Evolutionary conservation across 1,284 basidiomycete genomes (phyloP).

Genomic region (Ustilago curta): DNA sequence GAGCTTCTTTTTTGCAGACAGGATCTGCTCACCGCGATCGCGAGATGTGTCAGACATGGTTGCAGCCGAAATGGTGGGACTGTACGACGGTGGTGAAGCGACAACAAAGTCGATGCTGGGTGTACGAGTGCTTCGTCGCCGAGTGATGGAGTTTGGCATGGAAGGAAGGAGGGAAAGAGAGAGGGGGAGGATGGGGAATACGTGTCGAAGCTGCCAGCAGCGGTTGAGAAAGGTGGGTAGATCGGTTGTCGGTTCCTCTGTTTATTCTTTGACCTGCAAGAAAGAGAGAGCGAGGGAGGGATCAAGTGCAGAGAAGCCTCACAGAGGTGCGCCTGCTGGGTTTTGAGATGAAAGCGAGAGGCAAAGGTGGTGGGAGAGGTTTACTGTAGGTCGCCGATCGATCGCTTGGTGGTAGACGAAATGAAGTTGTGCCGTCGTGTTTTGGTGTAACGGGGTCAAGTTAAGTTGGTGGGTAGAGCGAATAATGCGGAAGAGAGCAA

Average conservation of each 20-base stretch:
- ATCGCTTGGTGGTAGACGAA: not conserved
- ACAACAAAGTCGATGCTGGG: slow-evolving; percentile 18
- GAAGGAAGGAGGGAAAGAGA: slow-evolving; percentile 1
- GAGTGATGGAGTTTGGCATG: slow-evolving; percentile 11
- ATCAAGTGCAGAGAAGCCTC: slow-evolving; percentile 8
- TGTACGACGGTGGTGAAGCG: not conserved
- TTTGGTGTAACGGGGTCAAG: not conserved
- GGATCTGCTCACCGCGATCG: slow-evolving; percentile 56
- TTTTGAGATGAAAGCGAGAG: slow-evolving; percentile 1
- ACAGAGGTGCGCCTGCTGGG: slow-evolving; percentile 21
- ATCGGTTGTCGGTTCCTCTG: not conserved
- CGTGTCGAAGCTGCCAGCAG: slow-evolving; percentile 32
- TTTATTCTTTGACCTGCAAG: slow-evolving; percentile 38
- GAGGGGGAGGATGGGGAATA: not conserved
- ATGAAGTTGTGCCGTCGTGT: slow-evolving; percentile 9
- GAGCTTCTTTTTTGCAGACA: slow-evolving; percentile 64
- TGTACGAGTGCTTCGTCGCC: slow-evolving; percentile 6
- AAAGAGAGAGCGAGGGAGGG: not conserved
- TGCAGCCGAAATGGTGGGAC: slow-evolving; percentile 3
- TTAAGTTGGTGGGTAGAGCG: not conserved
- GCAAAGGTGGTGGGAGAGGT: slow-evolving; percentile 1
- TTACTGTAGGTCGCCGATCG: not conserved
- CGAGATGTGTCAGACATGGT: slow-evolving; percentile 20
- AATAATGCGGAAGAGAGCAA: not conserved
- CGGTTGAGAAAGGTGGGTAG: slow-evolving; percentile 1